Evolutionary conservation across 1,139 yeast species (phyloP).

Genomic region (Kodamaea suecica): DNA sequence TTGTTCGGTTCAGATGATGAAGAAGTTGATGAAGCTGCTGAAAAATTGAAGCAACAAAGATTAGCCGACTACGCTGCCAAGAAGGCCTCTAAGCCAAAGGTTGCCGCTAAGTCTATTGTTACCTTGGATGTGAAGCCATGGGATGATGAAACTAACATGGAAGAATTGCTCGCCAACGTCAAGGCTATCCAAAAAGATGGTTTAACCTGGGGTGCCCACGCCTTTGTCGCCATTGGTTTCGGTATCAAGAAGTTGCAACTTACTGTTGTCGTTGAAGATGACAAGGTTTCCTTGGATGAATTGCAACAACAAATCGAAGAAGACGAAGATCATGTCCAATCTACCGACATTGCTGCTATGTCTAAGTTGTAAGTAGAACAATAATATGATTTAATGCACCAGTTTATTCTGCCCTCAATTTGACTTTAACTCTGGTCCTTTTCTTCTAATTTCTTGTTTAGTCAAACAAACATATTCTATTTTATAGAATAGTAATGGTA

Average conservation of each 20-base stretch:
- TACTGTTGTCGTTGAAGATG: slow-evolving; percentile 98
- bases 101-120: slow-evolving; percentile 97
- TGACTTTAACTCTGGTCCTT: not conserved
- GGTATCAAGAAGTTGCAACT: slow-evolving; percentile 99
- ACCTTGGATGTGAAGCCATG: slow-evolving; percentile 98
- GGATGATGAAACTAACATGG: slow-evolving; percentile 98
- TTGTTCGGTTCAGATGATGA: slow-evolving; percentile 94
- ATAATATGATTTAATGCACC: not conserved
- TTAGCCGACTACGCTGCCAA: slow-evolving; percentile 95
- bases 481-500: slow-evolving; percentile 14
- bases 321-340: slow-evolving; percentile 99
- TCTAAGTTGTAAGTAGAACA: slow-evolving; percentile 68
- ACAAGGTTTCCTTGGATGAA: slow-evolving; percentile 87
- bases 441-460: slow-evolving; percentile 5
- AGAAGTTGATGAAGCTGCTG: slow-evolving; percentile 95
- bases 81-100: slow-evolving; percentile 96
- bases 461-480: slow-evolving; percentile 13
- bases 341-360: slow-evolving; percentile 98
- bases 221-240: slow-evolving; percentile 95
- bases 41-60: slow-evolving; percentile 94
- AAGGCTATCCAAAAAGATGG: slow-evolving; percentile 86
- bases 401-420: not conserved
- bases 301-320: slow-evolving; percentile 84
- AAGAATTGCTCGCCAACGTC: slow-evolving; percentile 80
- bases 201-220: slow-evolving; percentile 97